Evolutionary conservation across 805 yeast species (phyloP).

Genomic region (Kuraishia ogatae): DNA sequence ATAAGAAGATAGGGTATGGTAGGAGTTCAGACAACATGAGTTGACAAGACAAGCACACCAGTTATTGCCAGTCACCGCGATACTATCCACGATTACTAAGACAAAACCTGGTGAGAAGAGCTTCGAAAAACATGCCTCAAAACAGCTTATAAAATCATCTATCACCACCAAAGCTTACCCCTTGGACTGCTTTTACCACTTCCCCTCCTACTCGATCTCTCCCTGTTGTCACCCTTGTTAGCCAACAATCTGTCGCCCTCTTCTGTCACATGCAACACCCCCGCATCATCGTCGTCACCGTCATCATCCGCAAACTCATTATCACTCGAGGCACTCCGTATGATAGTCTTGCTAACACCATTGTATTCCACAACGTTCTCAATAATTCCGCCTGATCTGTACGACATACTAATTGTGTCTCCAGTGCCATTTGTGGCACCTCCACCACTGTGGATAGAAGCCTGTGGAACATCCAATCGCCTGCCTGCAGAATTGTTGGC

Average conservation of each 20-base stretch:
- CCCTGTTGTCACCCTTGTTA: neutral
- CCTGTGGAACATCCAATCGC: neutral
- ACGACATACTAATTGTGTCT: neutral
- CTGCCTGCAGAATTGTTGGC: neutral
- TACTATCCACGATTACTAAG: no score
- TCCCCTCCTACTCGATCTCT: neutral
- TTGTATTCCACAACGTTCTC: constrained; percentile 78
- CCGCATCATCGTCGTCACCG: neutral
- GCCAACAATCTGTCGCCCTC: neutral
- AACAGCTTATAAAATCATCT: no score
- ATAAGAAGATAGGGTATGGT: no score
- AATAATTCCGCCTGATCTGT: constrained; percentile 53
- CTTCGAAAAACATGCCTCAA: no score
- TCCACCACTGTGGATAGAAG: neutral
- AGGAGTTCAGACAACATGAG: no score
- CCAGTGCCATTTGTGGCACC: neutral
- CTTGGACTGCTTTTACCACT: neutral
- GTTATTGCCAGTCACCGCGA: no score
- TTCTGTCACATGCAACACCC: neutral
- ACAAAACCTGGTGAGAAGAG: no score
- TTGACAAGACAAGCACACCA: no score
- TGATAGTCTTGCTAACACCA: constrained; percentile 81
- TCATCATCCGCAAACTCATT: constrained; percentile 26
- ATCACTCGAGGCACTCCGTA: constrained; percentile 49
- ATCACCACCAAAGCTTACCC: neutral